phyloP scores from a whole-genome alignment of 306 rosid genomes.

The Casuarina cunninghamiana region DNA sequence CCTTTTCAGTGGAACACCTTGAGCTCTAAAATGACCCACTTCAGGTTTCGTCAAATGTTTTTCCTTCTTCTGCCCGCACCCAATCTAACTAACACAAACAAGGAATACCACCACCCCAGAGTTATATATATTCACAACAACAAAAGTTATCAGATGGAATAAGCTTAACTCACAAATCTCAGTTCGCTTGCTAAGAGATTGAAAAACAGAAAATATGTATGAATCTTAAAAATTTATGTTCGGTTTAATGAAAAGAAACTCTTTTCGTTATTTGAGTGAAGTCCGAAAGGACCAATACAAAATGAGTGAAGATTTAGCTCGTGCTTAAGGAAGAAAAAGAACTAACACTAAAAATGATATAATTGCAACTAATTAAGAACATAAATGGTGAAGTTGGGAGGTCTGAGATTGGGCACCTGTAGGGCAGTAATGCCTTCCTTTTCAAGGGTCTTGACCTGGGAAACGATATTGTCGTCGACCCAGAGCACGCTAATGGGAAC shows the following conservation, averaged over 20 bases:
- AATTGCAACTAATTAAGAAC: neutral
- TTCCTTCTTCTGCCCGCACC: conserved; percentile 96
- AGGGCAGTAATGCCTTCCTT: conserved; percentile 74
- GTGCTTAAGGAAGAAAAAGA: neutral
- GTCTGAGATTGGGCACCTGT: conserved; percentile 51
- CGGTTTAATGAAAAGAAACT: neutral
- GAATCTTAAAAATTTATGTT: neutral
- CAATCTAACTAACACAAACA: conserved; percentile 85
- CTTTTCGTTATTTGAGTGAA: neutral
- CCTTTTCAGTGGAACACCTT: conserved; percentile 90
- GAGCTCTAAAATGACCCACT: conserved; percentile 98
- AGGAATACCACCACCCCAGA: conserved; percentile 37
- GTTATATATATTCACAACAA: conserved; percentile 29
- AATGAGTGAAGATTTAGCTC: too few relatives aligned
- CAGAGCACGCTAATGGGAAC: conserved; percentile 78
- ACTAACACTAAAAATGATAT: neutral
- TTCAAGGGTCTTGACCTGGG: conserved; percentile 84
- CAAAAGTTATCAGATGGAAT: neutral
- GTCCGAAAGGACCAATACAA: neutral
- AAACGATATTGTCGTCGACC: conserved; percentile 94
- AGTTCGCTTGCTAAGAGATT: neutral
- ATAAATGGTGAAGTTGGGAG: neutral
- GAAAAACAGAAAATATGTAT: neutral
- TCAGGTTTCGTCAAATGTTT: conserved; percentile 92
- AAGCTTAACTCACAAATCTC: neutral